Evolutionary conservation across 1,284 basidiomycete species (phyloP).

Genomic region (Naganishia sp.): DNA sequence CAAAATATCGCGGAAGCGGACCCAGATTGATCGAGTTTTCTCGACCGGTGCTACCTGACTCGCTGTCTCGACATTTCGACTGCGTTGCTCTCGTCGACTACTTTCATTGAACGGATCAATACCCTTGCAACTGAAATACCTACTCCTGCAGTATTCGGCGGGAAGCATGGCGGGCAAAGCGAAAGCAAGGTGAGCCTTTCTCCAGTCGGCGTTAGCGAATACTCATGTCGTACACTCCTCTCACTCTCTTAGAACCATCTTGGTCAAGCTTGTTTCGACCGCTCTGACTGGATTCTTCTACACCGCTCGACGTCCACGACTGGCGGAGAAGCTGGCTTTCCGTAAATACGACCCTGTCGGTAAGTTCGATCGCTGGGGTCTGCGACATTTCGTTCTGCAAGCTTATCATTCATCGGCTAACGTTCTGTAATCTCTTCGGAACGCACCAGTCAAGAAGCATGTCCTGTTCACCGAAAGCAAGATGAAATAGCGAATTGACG

Average conservation of each 20-base stretch:
- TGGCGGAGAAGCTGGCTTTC: conserved; percentile 70
- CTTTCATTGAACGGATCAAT: no score
- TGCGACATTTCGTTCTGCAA: neutral
- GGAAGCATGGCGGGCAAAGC: conserved; percentile 58
- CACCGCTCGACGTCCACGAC: conserved; percentile 70
- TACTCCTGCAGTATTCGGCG: no score
- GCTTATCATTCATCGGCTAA: neutral
- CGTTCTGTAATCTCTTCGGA: neutral
- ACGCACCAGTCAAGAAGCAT: conserved; percentile 63
- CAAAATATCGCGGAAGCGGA: conserved; percentile 25
- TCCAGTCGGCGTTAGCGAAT: neutral
- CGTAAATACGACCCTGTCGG: conserved; percentile 88
- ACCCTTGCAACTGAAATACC: no score
- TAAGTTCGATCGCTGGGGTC: conserved; percentile 50
- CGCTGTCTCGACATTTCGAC: no score
- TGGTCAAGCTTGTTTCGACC: conserved; percentile 81
- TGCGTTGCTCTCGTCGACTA: no score
- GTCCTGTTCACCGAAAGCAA: conserved; percentile 70
- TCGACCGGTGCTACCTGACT: neutral
- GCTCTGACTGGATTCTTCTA: conserved; percentile 89
- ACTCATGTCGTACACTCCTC: neutral
- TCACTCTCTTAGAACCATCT: conserved; percentile 64
- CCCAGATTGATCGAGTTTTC: conserved; percentile 19
- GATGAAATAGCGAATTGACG: conserved; percentile 57
- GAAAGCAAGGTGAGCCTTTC: conserved; percentile 59